phyloP scores from a whole-genome alignment of 2,329 filamentous ascomycete genomes.

The Colletotrichum sp. region DNA sequence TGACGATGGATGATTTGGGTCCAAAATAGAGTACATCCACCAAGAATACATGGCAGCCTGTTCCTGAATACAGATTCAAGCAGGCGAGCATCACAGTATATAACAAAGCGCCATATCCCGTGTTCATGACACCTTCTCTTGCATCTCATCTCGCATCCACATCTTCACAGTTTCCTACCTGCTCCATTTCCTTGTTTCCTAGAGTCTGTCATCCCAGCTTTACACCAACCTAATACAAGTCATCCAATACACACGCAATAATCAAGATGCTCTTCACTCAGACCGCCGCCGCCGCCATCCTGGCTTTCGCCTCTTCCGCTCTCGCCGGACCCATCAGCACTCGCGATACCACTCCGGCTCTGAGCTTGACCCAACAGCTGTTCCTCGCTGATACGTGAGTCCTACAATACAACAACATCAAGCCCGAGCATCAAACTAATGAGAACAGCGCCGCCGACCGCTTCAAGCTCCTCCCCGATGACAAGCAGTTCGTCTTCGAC shows the following conservation, averaged over 20 bases:
- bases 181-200: not conserved
- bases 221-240: not conserved
- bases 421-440: constrained; percentile 16
- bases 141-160: not conserved
- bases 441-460: constrained; percentile 43
- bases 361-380: constrained; percentile 39
- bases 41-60: not conserved
- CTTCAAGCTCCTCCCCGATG: constrained; percentile 44
- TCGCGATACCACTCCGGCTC: constrained; percentile 11
- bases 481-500: constrained; percentile 54
- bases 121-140: not conserved
- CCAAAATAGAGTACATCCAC: constrained; percentile 6
- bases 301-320: constrained; percentile 42
- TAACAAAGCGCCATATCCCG: not conserved
- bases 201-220: not conserved
- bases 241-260: not conserved
- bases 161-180: not conserved
- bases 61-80: not conserved
- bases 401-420: not conserved
- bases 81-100: not conserved
- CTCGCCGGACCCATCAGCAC: constrained; percentile 25
- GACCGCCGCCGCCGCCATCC: constrained; percentile 37
- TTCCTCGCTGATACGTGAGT: constrained; percentile 43
- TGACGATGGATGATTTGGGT: not conserved
- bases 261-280: constrained; percentile 35